Evolutionary conservation across 1,139 yeast genomes (phyloP).

Genomic region (Protomyces pachydermus): DNA sequence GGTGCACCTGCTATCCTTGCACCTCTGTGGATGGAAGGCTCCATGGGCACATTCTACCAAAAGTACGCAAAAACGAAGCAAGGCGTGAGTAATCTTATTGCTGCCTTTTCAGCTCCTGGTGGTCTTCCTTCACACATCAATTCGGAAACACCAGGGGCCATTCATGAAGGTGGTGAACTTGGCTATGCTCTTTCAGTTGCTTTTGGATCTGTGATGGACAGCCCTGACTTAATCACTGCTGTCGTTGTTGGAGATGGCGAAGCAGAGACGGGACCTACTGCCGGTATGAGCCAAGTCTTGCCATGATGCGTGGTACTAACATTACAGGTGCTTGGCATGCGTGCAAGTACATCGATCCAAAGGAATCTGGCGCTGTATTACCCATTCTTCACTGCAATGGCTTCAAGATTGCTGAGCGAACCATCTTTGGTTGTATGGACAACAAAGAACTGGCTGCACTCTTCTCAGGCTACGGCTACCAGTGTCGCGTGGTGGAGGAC

Average conservation of each 20-base stretch:
- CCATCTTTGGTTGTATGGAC: constrained; percentile 33
- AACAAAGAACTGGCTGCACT: constrained; percentile 33
- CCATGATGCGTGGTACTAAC: too few relatives aligned
- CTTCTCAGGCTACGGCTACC: constrained; percentile 33
- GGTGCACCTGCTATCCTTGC: constrained; percentile 35
- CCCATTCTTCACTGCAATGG: constrained; percentile 34
- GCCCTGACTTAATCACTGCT: constrained; percentile 32
- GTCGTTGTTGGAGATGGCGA: constrained; percentile 34
- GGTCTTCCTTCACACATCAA: constrained; percentile 34
- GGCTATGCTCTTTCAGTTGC: constrained; percentile 34
- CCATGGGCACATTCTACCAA: constrained; percentile 30
- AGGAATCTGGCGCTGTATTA: constrained; percentile 34
- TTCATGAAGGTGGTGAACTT: constrained; percentile 35
- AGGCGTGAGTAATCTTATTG: constrained; percentile 31
- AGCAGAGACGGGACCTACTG: constrained; percentile 34
- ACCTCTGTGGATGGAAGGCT: constrained; percentile 33
- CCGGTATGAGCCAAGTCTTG: constrained; percentile 4
- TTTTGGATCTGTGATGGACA: constrained; percentile 33
- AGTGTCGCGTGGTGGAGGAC: constrained; percentile 32
- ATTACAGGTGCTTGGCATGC: constrained; percentile 32
- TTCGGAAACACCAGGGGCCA: constrained; percentile 34
- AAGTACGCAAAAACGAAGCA: constrained; percentile 29
- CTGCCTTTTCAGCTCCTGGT: constrained; percentile 33
- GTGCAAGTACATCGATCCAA: constrained; percentile 33
- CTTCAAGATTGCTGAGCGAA: constrained; percentile 34